Conservation (phyloP, 176 grass and related monocot species). For the Phoenix dactylifera region DNA sequence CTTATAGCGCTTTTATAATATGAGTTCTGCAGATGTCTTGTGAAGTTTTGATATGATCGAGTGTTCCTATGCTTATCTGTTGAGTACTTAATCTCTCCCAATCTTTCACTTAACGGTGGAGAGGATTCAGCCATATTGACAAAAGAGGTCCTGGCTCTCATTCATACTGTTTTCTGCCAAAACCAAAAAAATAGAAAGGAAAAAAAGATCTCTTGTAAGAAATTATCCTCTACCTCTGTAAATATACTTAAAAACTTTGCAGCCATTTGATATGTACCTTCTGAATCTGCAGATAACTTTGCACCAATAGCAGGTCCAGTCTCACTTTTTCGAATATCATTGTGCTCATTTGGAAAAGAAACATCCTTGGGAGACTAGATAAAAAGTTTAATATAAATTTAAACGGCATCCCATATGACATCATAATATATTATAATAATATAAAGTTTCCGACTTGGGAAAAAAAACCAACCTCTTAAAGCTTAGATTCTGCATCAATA, state of each 20-base stretch:
- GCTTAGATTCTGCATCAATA: not conserved
- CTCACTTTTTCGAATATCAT: no score
- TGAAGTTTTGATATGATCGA: no score
- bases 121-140: not conserved
- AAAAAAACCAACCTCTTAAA: slow-evolving; percentile 1
- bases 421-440: no score
- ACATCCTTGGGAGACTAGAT: no score
- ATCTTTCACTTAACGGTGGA: slow-evolving; percentile 25
- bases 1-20: no score
- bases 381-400: no score
- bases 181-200: not conserved
- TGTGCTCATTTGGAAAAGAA: no score
- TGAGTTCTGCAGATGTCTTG: no score
- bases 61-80: slow-evolving; percentile 10
- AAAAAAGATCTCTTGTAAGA: not conserved
- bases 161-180: slow-evolving; percentile 22
- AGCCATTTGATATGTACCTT: slow-evolving; percentile 1
- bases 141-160: slow-evolving; percentile 2
- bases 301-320: not conserved
- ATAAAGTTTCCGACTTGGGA: not conserved
- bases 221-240: not conserved
- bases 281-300: not conserved
- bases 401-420: no score
- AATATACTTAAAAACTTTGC: no score
- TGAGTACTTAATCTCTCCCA: slow-evolving; percentile 41